Conservation (phyloP, 768 basidiomycete species). For the Psilocybe subaeruginosa region DNA sequence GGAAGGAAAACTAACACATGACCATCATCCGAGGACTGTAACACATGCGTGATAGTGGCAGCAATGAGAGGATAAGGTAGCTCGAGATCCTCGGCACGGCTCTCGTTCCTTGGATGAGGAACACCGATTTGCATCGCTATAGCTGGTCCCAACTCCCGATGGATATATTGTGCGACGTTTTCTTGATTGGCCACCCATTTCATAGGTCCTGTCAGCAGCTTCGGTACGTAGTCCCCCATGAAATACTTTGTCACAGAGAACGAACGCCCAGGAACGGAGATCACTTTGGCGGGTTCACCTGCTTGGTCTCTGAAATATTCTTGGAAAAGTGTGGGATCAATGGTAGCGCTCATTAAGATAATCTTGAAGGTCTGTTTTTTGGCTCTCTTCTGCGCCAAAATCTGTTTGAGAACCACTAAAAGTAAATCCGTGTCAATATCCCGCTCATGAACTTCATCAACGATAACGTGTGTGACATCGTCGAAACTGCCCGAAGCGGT, state of each 20-base stretch:
- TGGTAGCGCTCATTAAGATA: constrained; percentile 94
- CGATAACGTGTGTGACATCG: constrained; percentile 84
- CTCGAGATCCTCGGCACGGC: constrained; percentile 60
- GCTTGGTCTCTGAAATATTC: constrained; percentile 76
- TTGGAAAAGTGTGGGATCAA: constrained; percentile 89
- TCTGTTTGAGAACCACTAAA: constrained; percentile 85
- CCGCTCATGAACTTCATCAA: constrained; percentile 96
- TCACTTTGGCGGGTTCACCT: constrained; percentile 64
- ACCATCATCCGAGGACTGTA: constrained; percentile 74
- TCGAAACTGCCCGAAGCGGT: constrained; percentile 51
- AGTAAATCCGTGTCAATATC: constrained; percentile 92
- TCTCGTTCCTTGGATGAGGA: constrained; percentile 17
- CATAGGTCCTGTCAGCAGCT: constrained; percentile 44
- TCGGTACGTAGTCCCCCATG: constrained; percentile 74
- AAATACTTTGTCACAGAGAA: constrained; percentile 86
- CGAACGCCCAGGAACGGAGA: constrained; percentile 89
- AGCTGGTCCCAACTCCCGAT: constrained; percentile 58
- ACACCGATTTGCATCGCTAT: constrained; percentile 30
- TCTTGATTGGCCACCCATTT: constrained; percentile 75
- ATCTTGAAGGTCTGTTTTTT: constrained; percentile 79
- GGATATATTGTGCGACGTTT: constrained; percentile 70
- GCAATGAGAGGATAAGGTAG: constrained; percentile 83
- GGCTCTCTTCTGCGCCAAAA: constrained; percentile 73
- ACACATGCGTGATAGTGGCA: constrained; percentile 77
- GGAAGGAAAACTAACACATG: constrained; percentile 91